These are phyloP conservation scores for Abrus precatorius DNA, from an alignment of 306 rosid genomes.

Conservation along the genomic window DNA sequence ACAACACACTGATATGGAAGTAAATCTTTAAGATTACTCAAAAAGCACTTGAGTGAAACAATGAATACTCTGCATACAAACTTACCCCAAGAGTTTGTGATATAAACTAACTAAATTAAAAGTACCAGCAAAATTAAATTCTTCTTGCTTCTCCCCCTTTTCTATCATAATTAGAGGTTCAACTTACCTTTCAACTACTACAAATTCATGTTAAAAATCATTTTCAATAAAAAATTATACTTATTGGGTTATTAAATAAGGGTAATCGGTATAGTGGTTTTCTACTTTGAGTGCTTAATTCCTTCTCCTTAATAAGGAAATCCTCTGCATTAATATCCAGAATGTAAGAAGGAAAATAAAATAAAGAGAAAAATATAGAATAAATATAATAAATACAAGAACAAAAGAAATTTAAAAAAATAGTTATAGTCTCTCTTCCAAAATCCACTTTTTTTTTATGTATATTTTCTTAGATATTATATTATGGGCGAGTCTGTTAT, in stretches of 20 bases:
- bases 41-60: background rate
- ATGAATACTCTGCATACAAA: background rate
- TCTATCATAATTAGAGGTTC: background rate
- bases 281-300: background rate
- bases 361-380: background rate
- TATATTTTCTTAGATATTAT: too few species aligned
- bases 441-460: constrained; percentile 1
- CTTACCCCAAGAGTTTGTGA: background rate
- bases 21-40: background rate
- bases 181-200: background rate
- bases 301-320: background rate
- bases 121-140: background rate
- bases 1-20: too few species aligned
- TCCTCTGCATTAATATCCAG: background rate
- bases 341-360: too few species aligned
- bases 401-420: background rate
- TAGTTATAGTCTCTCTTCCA: background rate
- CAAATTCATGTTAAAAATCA: background rate
- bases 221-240: background rate
- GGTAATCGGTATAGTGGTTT: background rate
- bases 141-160: background rate
- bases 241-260: background rate
- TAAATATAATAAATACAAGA: background rate
- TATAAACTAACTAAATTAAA: background rate
- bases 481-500: too few species aligned